Evolutionary conservation across 495 filamentous ascomycete genomes (phyloP).

Genomic region (Oidiodendron maius): DNA sequence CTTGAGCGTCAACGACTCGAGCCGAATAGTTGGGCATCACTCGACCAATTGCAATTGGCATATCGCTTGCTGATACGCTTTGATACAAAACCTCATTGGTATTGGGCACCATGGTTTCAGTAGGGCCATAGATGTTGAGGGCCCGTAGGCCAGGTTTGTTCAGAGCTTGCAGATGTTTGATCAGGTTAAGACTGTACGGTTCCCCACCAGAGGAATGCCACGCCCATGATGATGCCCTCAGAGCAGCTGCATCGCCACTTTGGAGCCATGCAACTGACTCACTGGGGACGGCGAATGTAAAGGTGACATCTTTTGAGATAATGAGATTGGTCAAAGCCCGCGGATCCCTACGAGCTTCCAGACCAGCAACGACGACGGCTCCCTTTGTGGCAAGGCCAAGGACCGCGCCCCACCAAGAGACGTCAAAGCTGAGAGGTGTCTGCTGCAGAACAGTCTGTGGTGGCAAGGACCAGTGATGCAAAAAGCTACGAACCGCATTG

Average conservation of each 20-base stretch:
- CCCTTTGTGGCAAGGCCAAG: slow-evolving; percentile 7
- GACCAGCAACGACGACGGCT: not conserved
- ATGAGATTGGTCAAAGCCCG: slow-evolving; percentile 8
- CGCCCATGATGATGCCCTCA: too few relatives aligned
- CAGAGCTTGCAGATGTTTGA: too few relatives aligned
- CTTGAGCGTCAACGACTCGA: slow-evolving; percentile 38
- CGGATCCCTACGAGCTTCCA: slow-evolving; percentile 2
- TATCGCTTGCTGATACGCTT: too few relatives aligned
- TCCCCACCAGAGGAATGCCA: too few relatives aligned
- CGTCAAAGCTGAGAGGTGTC: slow-evolving; percentile 10
- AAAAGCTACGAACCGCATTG: slow-evolving; percentile 26
- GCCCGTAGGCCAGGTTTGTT: too few relatives aligned
- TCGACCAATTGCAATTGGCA: slow-evolving; percentile 11
- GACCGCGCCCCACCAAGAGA: slow-evolving; percentile 5
- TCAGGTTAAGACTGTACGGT: too few relatives aligned
- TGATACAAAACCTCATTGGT: too few relatives aligned
- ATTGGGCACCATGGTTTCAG: too few relatives aligned
- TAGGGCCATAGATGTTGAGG: too few relatives aligned
- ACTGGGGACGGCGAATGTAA: slow-evolving; percentile 16
- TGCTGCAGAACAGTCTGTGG: slow-evolving; percentile 14
- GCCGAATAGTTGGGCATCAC: slow-evolving; percentile 27
- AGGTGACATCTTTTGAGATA: slow-evolving; percentile 12
- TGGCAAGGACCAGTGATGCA: slow-evolving; percentile 1
- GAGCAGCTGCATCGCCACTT: too few relatives aligned
- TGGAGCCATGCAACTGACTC: slow-evolving; percentile 18